Conservation (phyloP, 1,284 basidiomycete genomes). For the Cryptococcus sp. region DNA sequence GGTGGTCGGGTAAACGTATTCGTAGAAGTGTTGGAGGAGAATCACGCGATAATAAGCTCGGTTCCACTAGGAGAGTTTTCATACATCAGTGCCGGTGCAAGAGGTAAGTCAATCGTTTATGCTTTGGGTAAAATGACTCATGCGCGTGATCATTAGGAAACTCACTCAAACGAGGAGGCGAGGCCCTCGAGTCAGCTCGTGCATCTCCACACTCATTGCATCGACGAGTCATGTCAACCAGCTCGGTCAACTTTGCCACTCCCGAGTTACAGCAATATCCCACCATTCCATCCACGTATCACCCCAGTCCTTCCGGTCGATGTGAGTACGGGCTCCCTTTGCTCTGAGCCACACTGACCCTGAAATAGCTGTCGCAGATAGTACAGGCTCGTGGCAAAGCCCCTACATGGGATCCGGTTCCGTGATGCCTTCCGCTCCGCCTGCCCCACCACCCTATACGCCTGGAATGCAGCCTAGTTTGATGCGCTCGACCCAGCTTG, state of each 20-base stretch:
- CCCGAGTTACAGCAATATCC: conserved; percentile 22
- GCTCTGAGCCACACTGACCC: neutral
- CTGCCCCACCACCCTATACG: conserved; percentile 13
- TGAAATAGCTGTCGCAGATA: conserved; percentile 11
- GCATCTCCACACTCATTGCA: conserved; percentile 27
- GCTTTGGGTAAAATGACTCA: neutral
- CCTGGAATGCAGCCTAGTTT: conserved; percentile 41
- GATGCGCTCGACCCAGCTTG: conserved; percentile 47
- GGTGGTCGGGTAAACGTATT: conserved; percentile 32
- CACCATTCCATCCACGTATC: conserved; percentile 14
- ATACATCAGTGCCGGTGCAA: conserved; percentile 22
- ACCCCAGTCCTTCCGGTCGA: conserved; percentile 17
- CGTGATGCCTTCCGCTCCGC: conserved; percentile 6
- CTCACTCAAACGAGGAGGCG: conserved; percentile 31
- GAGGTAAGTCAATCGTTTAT: conserved; percentile 17
- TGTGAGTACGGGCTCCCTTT: conserved; percentile 11
- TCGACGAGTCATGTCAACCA: conserved; percentile 25
- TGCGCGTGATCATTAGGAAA: conserved; percentile 2
- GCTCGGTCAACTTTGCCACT: conserved; percentile 11
- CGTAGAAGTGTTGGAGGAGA: conserved; percentile 41
- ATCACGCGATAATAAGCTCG: conserved; percentile 34
- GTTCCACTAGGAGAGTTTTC: conserved; percentile 39
- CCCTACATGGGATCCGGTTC: conserved; percentile 14
- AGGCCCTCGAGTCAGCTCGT: conserved; percentile 25
- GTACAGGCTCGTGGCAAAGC: conserved; percentile 15